These are phyloP conservation scores for Barnettozyma pratensis DNA, from an alignment of 805 yeast genomes.

Conservation along the genomic window DNA sequence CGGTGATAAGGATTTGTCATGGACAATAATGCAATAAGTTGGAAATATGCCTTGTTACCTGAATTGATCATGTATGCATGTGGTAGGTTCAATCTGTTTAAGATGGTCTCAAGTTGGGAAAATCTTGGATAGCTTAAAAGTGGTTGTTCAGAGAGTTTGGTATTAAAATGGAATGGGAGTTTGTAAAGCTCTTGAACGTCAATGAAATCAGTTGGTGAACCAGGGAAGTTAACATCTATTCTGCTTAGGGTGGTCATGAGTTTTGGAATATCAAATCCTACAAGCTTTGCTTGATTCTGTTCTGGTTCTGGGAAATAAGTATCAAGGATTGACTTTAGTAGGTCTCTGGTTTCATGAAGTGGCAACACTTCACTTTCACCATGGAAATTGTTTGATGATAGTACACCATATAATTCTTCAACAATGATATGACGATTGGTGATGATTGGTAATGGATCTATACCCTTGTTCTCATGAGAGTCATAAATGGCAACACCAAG, in stretches of 20 bases:
- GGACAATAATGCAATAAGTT: slow-evolving; percentile 11
- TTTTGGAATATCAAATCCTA: background rate
- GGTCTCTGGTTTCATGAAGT: slow-evolving; percentile 3
- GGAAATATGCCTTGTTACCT: slow-evolving; percentile 18
- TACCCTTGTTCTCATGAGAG: background rate
- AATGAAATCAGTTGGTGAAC: background rate
- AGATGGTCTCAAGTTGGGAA: slow-evolving; percentile 9
- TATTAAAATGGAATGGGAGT: slow-evolving; percentile 10
- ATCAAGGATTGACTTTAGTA: background rate
- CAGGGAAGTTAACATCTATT: background rate
- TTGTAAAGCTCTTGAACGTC: slow-evolving; percentile 13
- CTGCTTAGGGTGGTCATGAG: too few species aligned
- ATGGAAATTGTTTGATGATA: slow-evolving; percentile 18
- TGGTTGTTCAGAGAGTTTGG: background rate
- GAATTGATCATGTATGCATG: slow-evolving; percentile 10
- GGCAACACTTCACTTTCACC: slow-evolving; percentile 14
- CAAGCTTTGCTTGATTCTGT: background rate
- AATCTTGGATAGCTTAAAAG: slow-evolving; percentile 3
- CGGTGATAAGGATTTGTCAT: slow-evolving; percentile 18
- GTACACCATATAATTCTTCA: slow-evolving; percentile 17
- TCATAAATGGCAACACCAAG: slow-evolving; percentile 8
- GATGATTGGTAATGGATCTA: background rate
- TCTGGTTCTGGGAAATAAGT: background rate
- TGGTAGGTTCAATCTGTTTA: slow-evolving; percentile 15
- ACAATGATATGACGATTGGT: slow-evolving; percentile 13